These are phyloP conservation scores for Cyberlindnera suaveolens DNA, from an alignment of 805 yeast genomes.

Conservation along the genomic window DNA sequence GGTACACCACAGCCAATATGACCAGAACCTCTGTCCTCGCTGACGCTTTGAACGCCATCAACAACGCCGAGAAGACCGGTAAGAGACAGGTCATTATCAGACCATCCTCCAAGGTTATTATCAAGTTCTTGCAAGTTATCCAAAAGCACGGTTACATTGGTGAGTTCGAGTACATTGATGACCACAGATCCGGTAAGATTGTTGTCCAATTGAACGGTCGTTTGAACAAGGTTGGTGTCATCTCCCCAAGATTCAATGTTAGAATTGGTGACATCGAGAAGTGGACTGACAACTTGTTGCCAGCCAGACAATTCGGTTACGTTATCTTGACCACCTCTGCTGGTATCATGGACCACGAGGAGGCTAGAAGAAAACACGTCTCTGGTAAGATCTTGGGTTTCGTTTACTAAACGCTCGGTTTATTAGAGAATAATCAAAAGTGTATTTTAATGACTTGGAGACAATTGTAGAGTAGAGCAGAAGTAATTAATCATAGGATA, in stretches of 20 bases:
- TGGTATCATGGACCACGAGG: conserved; percentile 99
- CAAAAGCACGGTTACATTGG: conserved; percentile 99
- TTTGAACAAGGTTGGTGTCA: conserved; percentile 98
- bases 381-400: conserved; percentile 98
- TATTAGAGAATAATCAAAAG: conserved; percentile 1
- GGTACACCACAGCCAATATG: conserved; percentile 44
- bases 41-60: conserved; percentile 96
- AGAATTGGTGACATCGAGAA: conserved; percentile 92
- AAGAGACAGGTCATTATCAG: conserved; percentile 97
- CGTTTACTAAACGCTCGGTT: conserved; percentile 59
- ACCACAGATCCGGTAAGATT: conserved; percentile 98
- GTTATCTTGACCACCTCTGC: conserved; percentile 98
- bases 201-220: conserved; percentile 97
- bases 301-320: conserved; percentile 99
- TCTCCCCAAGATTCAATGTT: conserved; percentile 97
- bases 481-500: neutral
- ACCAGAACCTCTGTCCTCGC: conserved; percentile 98
- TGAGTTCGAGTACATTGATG: conserved; percentile 96
- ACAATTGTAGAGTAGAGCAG: no score
- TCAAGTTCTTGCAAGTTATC: conserved; percentile 94
- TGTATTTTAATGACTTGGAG: conserved; percentile 1
- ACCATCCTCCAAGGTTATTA: conserved; percentile 97
- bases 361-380: conserved; percentile 99
- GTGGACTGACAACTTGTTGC: conserved; percentile 97
- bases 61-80: conserved; percentile 99